Evolutionary conservation across 768 basidiomycete genomes (phyloP).

Genomic region (Boletus eberwhitei): DNA sequence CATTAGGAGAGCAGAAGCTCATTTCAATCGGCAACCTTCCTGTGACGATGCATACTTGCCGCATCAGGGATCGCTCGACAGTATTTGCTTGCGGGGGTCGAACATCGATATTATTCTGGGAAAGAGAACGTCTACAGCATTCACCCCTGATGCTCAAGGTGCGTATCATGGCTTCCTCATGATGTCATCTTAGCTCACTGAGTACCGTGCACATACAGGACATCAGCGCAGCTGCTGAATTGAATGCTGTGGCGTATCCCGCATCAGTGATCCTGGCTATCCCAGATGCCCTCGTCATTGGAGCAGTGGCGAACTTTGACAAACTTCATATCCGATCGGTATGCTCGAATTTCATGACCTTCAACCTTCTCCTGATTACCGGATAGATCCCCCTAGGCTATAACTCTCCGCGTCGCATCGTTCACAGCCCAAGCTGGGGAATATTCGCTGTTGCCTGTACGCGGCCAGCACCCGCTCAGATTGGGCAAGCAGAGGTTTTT

Average conservation of each 20-base stretch:
- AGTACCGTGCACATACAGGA: conserved; percentile 36
- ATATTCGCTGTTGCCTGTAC: conserved; percentile 66
- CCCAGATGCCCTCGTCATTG: conserved; percentile 55
- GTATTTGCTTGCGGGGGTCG: conserved; percentile 74
- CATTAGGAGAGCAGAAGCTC: conserved; percentile 49
- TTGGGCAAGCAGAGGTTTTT: conserved; percentile 46
- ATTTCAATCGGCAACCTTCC: conserved; percentile 67
- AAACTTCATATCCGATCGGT: conserved; percentile 83
- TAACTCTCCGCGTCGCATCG: conserved; percentile 67
- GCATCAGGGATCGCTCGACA: conserved; percentile 47
- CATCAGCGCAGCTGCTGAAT: conserved; percentile 45
- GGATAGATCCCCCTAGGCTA: conserved; percentile 65
- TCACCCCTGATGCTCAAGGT: conserved; percentile 76
- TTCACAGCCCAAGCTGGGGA: conserved; percentile 50
- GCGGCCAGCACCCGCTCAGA: conserved; percentile 48
- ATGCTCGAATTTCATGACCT: conserved; percentile 16
- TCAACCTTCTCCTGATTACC: background rate
- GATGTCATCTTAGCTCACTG: background rate
- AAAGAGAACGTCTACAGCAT: conserved; percentile 58
- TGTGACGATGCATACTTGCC: conserved; percentile 54
- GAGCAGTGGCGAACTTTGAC: conserved; percentile 61
- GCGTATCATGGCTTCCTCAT: background rate
- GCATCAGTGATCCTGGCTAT: conserved; percentile 60
- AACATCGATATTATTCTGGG: conserved; percentile 66
- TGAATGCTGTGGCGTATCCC: conserved; percentile 48